Evolutionary conservation across 2,329 filamentous ascomycete species (phyloP), one percentile per base, ranked within the genome.

Genomic region (Paraconiothyrium brasiliense): DNA sequence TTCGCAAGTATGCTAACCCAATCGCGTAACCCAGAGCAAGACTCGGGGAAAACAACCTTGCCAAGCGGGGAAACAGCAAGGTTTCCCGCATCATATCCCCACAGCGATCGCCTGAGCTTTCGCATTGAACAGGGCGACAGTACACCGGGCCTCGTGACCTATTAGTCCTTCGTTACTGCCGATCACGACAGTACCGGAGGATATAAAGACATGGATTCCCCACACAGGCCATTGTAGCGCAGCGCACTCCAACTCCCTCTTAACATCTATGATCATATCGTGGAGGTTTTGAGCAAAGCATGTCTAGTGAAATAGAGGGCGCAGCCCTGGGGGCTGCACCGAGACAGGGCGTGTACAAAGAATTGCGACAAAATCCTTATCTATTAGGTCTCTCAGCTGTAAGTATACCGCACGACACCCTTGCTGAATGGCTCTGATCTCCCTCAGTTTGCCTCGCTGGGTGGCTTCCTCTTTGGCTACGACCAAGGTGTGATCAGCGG

Each of bases 401-500:
- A 30, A 30, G 27, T 30, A 30, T 30, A 4, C 27, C 6, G 27
- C 6, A 30, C 27, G 27, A 30, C 27, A 30, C 27, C 27, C 27
- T 30, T 6, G 27, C 27, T 30, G 2, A 30, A 30, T 2, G 27
- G 27, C 27, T 30, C 27, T 30, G 2, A 30, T 30, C 6, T 30
- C 27, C 27, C 1, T 6, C 1, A 30, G 27, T 30, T 30, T 30
- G 27, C 27, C 27, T 30, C 27, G 27, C 27, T 30, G 27, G 27
- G 27, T 30, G 27, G 27, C 27, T 30, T 30, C 27, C 27, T 30
- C 27, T 30, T 30, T 30, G 27, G 27, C 27, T 62, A 62, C 37
- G 64, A 66, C 54, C 64, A 66, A 54, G 64, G 64, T n/a, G 64
- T 32, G 30, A 79, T 81, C 54, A 78, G 72, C 3, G 72, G 84